phyloP scores from a whole-genome alignment of 352 stramenopile genomes.

The Saprolegnia parasitica region DNA sequence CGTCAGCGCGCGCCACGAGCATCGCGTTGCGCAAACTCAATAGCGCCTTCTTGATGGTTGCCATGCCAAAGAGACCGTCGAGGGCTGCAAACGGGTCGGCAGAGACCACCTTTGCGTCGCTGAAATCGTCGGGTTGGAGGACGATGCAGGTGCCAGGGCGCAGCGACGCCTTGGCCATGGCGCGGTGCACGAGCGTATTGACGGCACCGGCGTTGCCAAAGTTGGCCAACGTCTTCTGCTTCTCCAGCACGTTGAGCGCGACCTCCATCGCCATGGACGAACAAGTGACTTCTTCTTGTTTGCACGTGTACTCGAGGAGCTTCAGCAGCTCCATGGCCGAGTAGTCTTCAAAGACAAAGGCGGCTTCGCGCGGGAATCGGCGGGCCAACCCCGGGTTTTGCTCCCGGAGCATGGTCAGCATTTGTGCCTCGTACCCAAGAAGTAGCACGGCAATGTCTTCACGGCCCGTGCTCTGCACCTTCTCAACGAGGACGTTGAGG shows the following conservation, averaged over 20 bases:
- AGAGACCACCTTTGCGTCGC: conserved; percentile 33
- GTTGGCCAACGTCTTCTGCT: conserved; percentile 67
- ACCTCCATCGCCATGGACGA: conserved; percentile 38
- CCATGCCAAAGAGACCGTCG: conserved; percentile 54
- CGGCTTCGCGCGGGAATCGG: conserved; percentile 83
- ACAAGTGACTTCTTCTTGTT: conserved; percentile 30
- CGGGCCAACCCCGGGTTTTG: conserved; percentile 85
- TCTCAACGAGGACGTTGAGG: conserved; percentile 87
- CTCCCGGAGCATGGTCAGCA: conserved; percentile 86
- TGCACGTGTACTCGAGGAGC: conserved; percentile 55
- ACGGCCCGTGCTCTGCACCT: conserved; percentile 81
- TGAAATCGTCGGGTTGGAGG: conserved; percentile 52
- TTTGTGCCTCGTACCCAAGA: conserved; percentile 86
- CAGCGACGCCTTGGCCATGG: conserved; percentile 56
- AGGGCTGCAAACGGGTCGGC: conserved; percentile 44
- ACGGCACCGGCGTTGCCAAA: conserved; percentile 90
- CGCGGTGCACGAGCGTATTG: conserved; percentile 72
- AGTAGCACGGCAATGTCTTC: conserved; percentile 92
- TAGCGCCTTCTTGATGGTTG: conserved; percentile 53
- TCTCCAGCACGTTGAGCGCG: conserved; percentile 51
- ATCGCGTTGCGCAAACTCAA: conserved; percentile 50
- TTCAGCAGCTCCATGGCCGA: conserved; percentile 74
- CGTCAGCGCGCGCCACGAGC: conserved; percentile 61
- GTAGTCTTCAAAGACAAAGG: conserved; percentile 92
- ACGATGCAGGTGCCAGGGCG: conserved; percentile 37